phyloP scores from a whole-genome alignment of 208 protist genomes.

The Lotmaria passim region DNA sequence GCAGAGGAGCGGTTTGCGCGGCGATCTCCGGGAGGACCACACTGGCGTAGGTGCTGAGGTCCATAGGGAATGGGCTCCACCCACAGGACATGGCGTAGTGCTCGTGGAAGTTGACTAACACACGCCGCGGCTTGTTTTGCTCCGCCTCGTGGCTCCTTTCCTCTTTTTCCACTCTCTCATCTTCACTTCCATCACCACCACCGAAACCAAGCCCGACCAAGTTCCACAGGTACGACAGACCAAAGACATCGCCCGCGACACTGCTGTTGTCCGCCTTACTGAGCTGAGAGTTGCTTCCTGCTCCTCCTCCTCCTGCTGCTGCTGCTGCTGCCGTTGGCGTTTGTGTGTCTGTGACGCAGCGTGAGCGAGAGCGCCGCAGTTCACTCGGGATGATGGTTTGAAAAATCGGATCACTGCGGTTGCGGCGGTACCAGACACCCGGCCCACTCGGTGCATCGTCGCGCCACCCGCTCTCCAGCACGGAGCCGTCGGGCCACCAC shows the following conservation, averaged over 20 bases:
- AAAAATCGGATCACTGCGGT: slow-evolving; percentile 54
- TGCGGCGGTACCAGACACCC: slow-evolving; percentile 68
- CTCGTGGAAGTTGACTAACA: slow-evolving; percentile 36
- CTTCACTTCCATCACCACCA: not conserved
- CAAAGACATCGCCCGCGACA: slow-evolving; percentile 10
- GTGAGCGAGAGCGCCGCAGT: slow-evolving; percentile 23
- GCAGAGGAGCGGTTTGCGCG: slow-evolving; percentile 24
- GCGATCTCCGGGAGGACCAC: slow-evolving; percentile 29
- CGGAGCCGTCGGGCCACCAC: slow-evolving; percentile 77
- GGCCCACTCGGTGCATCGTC: slow-evolving; percentile 61
- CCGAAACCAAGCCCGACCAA: slow-evolving; percentile 21
- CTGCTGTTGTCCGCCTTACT: not conserved
- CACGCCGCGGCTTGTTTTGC: slow-evolving; percentile 17
- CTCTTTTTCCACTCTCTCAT: not conserved
- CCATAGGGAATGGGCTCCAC: slow-evolving; percentile 32
- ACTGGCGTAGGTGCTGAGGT: slow-evolving; percentile 23
- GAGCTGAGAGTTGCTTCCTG: not conserved
- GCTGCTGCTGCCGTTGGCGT: not conserved
- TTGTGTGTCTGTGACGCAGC: slow-evolving; percentile 3
- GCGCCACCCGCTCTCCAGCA: slow-evolving; percentile 70
- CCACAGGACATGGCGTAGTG: slow-evolving; percentile 31
- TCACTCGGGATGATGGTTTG: slow-evolving; percentile 17
- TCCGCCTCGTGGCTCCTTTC: not conserved
- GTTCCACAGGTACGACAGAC: slow-evolving; percentile 27
- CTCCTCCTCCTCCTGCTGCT: not conserved